Base-by-base conservation (phyloP, 805 yeast species). In the Saccharomycopsis babjevae region DNA sequence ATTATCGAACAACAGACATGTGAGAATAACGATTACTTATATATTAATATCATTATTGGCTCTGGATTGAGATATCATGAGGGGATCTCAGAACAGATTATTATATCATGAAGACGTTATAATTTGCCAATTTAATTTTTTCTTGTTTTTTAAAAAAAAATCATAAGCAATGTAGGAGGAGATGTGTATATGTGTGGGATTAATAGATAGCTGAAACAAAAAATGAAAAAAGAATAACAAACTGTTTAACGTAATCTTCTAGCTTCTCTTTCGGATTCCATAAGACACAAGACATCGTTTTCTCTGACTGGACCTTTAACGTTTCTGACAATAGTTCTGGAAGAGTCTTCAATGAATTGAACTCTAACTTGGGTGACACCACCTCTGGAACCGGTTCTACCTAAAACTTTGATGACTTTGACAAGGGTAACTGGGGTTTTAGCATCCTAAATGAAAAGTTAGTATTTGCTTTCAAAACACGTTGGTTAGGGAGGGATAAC, bases 331-430 rank as follows among this genome's bases (percentile, higher is more conserved):
- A 89, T 89, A 76, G 94, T 87, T 85, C 97, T 88, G 80, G 94
- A 83, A 75, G 92, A 83, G 79, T 90, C 97, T 76, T 90, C 97
- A 77, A 89, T 83, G 86, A 89, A 90, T 81, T 89, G 96, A 76
- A 89, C 97, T 81, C 97, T 89, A 81, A 90, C 97, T 82, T 89
- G 97, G 82, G 96, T 89, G 80, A 89, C 97, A 85, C 97, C 97
- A 88, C 98, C 98, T 84, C 98, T 93, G 79, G 99, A 93, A 79
- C 99, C 99, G 87, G 99, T 93, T 83, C 99, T 93, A 80, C 98
- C 98, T 81, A 93, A 86, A 79, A 93, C 98, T 85, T 93, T 94
- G 82, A 90, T 90, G 77, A 93, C 99, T 86, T 93, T 93, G 79
- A 98, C 99, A 81, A 93, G 89, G 84, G 97, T 94, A 76, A 93